These are phyloP conservation scores for Pseudotulostoma volvatum DNA, from an alignment of 495 filamentous ascomycete species.

Conservation along the genomic window DNA sequence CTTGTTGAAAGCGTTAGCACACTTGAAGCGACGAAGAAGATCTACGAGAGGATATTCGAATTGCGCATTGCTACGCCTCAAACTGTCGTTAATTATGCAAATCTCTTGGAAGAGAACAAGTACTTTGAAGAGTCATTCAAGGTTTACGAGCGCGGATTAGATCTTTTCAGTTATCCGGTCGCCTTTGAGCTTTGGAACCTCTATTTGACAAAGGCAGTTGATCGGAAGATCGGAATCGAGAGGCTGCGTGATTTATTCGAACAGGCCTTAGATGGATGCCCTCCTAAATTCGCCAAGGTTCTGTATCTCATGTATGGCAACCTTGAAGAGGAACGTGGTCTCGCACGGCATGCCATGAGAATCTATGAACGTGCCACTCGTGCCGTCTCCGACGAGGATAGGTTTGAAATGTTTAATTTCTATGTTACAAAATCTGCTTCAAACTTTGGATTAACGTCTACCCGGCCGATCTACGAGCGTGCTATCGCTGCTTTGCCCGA, in stretches of 20 bases:
- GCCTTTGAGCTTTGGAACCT: constrained; percentile 98
- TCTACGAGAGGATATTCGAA: constrained; percentile 97
- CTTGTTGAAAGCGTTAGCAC: constrained; percentile 88
- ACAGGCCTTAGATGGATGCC: constrained; percentile 87
- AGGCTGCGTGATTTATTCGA: constrained; percentile 91
- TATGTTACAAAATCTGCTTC: constrained; percentile 98
- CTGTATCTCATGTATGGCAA: constrained; percentile 98
- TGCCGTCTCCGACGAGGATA: constrained; percentile 86
- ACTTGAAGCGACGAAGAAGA: constrained; percentile 78
- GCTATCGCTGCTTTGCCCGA: constrained; percentile 86
- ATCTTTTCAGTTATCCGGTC: constrained; percentile 93
- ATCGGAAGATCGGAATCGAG: constrained; percentile 89
- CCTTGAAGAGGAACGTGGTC: constrained; percentile 86
- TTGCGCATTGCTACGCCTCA: constrained; percentile 95
- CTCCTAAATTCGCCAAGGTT: constrained; percentile 88
- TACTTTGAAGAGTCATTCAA: constrained; percentile 98
- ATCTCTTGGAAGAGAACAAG: constrained; percentile 83
- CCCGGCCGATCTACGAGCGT: constrained; percentile 91
- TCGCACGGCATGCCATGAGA: constrained; percentile 95
- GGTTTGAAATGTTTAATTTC: constrained; percentile 97
- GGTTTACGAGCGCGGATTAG: constrained; percentile 86
- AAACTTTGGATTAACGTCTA: constrained; percentile 92
- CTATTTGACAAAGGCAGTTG: constrained; percentile 92
- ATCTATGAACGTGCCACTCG: constrained; percentile 97
- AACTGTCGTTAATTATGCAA: constrained; percentile 97